Evolutionary conservation across 169 alveolate genomes (phyloP).

Genomic region (Plasmodium coatneyi): DNA sequence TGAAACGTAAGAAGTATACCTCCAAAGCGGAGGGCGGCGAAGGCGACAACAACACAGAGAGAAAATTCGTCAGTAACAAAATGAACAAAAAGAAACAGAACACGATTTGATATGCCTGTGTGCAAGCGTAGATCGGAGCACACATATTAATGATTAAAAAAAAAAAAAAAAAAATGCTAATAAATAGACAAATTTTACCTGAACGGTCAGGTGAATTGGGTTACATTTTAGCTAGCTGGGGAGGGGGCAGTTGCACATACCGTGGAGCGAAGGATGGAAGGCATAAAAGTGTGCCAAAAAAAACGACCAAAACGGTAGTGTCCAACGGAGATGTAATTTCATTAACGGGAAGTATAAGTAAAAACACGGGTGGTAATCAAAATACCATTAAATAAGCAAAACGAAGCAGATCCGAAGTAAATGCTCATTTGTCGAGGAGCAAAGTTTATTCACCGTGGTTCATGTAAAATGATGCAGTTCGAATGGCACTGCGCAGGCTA

Average conservation of each 20-base stretch:
- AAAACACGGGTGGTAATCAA: neutral
- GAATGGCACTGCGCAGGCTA: neutral
- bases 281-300: neutral
- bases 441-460: neutral
- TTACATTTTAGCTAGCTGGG: neutral
- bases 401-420: neutral
- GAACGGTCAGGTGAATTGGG: constrained; percentile 15
- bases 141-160: neutral
- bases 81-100: constrained; percentile 54
- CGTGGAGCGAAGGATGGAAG: neutral
- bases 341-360: neutral
- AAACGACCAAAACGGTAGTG: neutral
- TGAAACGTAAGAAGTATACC: constrained; percentile 11
- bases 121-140: neutral
- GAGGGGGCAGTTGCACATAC: neutral
- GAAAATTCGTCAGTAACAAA: constrained; percentile 8
- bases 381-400: neutral
- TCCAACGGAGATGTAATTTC: neutral
- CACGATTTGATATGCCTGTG: constrained; percentile 13
- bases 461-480: neutral
- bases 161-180: neutral
- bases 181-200: neutral
- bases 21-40: constrained; percentile 20
- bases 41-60: neutral
- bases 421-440: neutral